phyloP scores from a whole-genome alignment of 2,329 filamentous ascomycete genomes.

The Fusarium sp. region DNA sequence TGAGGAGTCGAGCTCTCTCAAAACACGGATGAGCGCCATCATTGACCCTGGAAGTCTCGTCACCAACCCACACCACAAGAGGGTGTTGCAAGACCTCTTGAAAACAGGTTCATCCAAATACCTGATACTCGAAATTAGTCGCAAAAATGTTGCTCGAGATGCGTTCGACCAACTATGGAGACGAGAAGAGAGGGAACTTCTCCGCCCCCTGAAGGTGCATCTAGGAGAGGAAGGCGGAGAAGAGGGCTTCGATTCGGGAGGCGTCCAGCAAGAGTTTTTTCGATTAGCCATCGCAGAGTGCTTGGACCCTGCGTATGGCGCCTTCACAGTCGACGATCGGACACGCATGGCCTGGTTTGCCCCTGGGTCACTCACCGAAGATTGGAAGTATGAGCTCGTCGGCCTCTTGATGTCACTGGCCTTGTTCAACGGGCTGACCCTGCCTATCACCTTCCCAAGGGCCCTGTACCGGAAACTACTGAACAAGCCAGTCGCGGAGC shows the following conservation, averaged over 20 bases:
- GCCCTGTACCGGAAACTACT: conserved; percentile 87
- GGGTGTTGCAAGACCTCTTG: conserved; percentile 71
- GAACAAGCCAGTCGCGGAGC: conserved; percentile 72
- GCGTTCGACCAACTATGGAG: conserved; percentile 91
- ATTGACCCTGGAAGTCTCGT: conserved; percentile 66
- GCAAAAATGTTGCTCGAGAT: conserved; percentile 76
- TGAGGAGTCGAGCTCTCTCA: conserved; percentile 73
- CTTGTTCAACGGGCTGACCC: conserved; percentile 90
- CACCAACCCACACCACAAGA: conserved; percentile 68
- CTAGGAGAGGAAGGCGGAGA: conserved; percentile 86
- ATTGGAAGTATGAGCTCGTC: conserved; percentile 91
- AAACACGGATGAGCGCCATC: conserved; percentile 67
- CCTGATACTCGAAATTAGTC: conserved; percentile 75
- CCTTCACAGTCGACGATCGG: conserved; percentile 81
- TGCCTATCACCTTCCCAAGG: conserved; percentile 89
- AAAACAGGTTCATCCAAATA: conserved; percentile 77
- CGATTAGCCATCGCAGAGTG: conserved; percentile 83
- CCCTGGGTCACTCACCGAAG: conserved; percentile 81
- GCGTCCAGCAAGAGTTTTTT: conserved; percentile 97
- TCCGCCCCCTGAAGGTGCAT: conserved; percentile 88
- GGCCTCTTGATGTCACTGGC: conserved; percentile 91
- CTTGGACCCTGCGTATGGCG: conserved; percentile 80
- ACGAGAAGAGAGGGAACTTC: conserved; percentile 81
- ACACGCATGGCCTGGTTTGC: conserved; percentile 91
- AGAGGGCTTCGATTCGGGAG: conserved; percentile 91